A percentile compares a stretch with the other conserved stretches of the same genome.
Conservation (phyloP, 331 rosid species). For the Telfairia occidentalis region DNA sequence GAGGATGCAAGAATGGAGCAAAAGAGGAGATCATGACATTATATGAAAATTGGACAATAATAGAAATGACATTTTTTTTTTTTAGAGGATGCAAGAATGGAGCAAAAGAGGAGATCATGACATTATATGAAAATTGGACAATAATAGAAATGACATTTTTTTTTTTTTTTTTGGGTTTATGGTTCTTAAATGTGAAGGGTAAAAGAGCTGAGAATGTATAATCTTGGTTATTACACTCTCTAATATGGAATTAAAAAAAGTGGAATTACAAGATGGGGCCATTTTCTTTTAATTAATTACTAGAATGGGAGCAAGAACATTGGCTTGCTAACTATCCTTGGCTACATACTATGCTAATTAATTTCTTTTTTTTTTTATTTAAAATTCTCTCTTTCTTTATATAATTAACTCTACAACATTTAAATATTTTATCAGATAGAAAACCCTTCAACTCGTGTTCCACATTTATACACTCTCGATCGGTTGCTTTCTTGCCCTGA, state of each 20-base stretch:
- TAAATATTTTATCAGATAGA: background rate
- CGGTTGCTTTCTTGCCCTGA: background rate
- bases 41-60: background rate
- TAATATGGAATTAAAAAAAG: background rate
- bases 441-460: slow-evolving; percentile 3
- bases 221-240: background rate
- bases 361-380: background rate
- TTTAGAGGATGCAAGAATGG: no score
- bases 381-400: slow-evolving; percentile 6
- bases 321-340: background rate
- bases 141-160: background rate
- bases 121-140: background rate
- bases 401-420: background rate
- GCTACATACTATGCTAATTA: slow-evolving; percentile 1
- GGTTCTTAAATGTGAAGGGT: background rate
- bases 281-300: background rate
- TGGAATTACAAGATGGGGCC: background rate
- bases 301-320: background rate
- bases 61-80: background rate
- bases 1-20: background rate
- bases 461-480: slow-evolving; percentile 2
- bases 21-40: background rate
- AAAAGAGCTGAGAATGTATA: background rate
- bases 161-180: no score
- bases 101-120: no score